These are phyloP conservation scores for Neofusicoccum kwambonambiense DNA, from an alignment of 2,329 filamentous ascomycete genomes.

Conservation along the genomic window DNA sequence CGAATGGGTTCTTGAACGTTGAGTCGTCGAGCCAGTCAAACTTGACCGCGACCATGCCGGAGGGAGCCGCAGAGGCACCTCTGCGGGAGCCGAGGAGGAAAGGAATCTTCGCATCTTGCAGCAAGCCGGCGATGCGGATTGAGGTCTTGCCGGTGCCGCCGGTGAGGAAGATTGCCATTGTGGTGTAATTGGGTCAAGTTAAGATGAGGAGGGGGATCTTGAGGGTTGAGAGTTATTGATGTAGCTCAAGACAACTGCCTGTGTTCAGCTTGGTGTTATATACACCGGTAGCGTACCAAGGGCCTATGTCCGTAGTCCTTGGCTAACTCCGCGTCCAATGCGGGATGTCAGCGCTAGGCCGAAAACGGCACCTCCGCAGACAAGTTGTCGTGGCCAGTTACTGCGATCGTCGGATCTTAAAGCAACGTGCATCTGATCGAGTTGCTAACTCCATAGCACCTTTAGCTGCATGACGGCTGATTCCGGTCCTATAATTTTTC, in stretches of 20 bases:
- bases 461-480: neutral
- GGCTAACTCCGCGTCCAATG: neutral
- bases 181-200: constrained; percentile 11
- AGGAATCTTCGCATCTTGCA: constrained; percentile 24
- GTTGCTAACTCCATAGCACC: no score
- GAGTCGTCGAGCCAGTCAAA: constrained; percentile 49
- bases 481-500: no score
- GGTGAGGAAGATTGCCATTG: constrained; percentile 40
- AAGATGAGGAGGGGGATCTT: neutral
- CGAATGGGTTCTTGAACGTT: constrained; percentile 42
- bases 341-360: neutral
- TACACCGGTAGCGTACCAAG: neutral
- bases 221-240: neutral
- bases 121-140: constrained; percentile 38
- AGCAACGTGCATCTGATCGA: no score
- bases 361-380: neutral
- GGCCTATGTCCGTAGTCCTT: neutral
- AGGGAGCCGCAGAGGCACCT: neutral
- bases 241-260: neutral
- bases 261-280: neutral
- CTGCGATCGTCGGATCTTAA: no score
- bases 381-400: no score
- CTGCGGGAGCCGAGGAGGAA: constrained; percentile 41
- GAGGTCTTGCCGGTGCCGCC: constrained; percentile 50
- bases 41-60: constrained; percentile 18